phyloP scores from a whole-genome alignment of 257 asterid species.

The Fraxinus excelsior region DNA sequence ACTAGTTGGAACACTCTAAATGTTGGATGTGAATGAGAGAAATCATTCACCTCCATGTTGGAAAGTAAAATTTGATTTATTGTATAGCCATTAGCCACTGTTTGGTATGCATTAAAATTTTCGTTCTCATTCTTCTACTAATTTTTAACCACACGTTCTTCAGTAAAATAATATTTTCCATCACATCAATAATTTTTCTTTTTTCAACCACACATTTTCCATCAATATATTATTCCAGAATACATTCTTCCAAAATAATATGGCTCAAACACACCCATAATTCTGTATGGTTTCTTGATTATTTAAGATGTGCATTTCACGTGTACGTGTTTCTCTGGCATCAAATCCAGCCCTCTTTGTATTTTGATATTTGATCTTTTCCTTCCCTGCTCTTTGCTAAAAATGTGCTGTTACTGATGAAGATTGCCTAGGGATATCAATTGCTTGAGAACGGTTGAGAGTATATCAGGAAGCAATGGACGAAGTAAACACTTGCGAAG shows the following conservation, averaged over 20 bases:
- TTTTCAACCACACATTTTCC: too few relatives aligned
- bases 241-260: too few relatives aligned
- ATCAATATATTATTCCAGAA: too few relatives aligned
- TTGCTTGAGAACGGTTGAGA: conserved; percentile 79
- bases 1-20: not conserved
- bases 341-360: not conserved
- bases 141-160: too few relatives aligned
- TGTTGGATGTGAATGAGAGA: not conserved
- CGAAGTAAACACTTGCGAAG: conserved; percentile 81
- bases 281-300: conserved; percentile 2
- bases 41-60: not conserved
- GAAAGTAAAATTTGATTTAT: not conserved
- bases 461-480: conserved; percentile 53
- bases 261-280: too few relatives aligned
- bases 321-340: not conserved
- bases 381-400: conserved; percentile 11
- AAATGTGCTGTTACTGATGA: conserved; percentile 29
- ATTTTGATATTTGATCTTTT: conserved; percentile 10
- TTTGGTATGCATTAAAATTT: too few relatives aligned
- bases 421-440: conserved; percentile 74
- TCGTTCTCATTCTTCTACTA: too few relatives aligned
- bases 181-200: too few relatives aligned
- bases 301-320: not conserved
- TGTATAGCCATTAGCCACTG: too few relatives aligned
- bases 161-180: too few relatives aligned